A percentile compares a stretch with the other conserved stretches of the same genome.
Evolutionary conservation across 2,329 filamentous ascomycete species (phyloP).

Genomic region (Colletotrichum viniferum): DNA sequence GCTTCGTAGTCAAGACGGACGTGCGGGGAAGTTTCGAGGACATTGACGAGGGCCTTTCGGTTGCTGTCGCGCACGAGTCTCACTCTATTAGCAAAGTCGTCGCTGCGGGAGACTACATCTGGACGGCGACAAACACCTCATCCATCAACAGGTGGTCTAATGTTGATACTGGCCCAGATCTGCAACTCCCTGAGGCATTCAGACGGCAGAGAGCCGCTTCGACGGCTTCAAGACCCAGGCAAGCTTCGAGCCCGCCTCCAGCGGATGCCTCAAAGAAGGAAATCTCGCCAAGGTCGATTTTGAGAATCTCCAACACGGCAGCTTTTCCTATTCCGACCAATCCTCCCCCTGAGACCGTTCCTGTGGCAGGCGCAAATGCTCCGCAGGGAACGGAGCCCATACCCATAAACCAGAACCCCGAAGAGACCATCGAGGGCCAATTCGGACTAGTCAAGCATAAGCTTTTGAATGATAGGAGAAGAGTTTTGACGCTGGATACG

Average conservation of each 20-base stretch:
- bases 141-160: constrained; percentile 93
- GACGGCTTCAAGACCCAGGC: constrained; percentile 26
- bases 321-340: constrained; percentile 67
- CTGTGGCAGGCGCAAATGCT: constrained; percentile 33
- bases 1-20: constrained; percentile 95
- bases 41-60: constrained; percentile 85
- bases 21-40: constrained; percentile 69
- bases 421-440: constrained; percentile 90
- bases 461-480: constrained; percentile 86
- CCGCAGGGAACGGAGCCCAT: constrained; percentile 56
- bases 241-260: constrained; percentile 37
- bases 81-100: constrained; percentile 76
- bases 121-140: constrained; percentile 88
- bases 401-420: constrained; percentile 61
- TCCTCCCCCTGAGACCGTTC: constrained; percentile 56
- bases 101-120: constrained; percentile 76
- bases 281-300: constrained; percentile 77
- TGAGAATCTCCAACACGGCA: constrained; percentile 85
- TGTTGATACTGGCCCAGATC: constrained; percentile 76
- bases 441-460: constrained; percentile 94
- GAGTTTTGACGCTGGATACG: constrained; percentile 90
- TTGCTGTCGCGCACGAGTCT: constrained; percentile 92
- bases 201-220: constrained; percentile 53
- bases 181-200: constrained; percentile 66
- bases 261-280: constrained; percentile 55